Base-by-base conservation (phyloP, 1,139 yeast genomes). In the Blastobotrys persicus region DNA sequence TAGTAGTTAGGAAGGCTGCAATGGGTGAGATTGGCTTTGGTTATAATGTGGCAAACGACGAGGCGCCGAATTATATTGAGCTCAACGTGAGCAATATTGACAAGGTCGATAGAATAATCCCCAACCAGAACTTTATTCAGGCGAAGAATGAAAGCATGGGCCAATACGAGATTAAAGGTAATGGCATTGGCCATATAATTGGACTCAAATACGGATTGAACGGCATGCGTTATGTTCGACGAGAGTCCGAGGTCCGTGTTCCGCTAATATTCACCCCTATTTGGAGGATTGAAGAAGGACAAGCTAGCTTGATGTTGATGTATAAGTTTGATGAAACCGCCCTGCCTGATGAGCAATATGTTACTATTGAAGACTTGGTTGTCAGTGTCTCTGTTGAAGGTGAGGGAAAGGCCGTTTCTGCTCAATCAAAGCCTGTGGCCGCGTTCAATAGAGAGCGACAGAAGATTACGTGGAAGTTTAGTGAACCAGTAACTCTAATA, bases 391-490 rank as follows among this genome's bases (percentile, higher is more conserved):
- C 68, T 6, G 59, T 71, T 28, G 65, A 63, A 42, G 72, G 72
- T 6, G 41, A 44, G 44, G 81, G 89, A 3, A 71, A 74, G 34
- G 78, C 81, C 20, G 62, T 64, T 17, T 77, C 88, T 20, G 97
- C 96, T 0, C 81, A 89, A 53, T 85, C 95, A 11, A 87, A 86
- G 63, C 98, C 98, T 2, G 83, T 86, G 50, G 98, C 96, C 46
- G 79, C 94, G 1, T 88, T 88, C 73, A 88, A 84, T 68, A 83
- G 80, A 63, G 96, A 88, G 44, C 83, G 81, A 62, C 85, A 81
- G 59, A 80, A 96, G 67, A 83, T 91, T 50, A 85, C 92, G 0
- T 89, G 97, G 96, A 79, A 86, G 63, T 81, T 79, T 62, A 45
- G 50, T 18, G 63, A 61, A 47, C 69, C 71, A 12, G 91, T 86